Conservation (phyloP, 2,329 filamentous ascomycete genomes). For the Diaporthe ilicicola region DNA sequence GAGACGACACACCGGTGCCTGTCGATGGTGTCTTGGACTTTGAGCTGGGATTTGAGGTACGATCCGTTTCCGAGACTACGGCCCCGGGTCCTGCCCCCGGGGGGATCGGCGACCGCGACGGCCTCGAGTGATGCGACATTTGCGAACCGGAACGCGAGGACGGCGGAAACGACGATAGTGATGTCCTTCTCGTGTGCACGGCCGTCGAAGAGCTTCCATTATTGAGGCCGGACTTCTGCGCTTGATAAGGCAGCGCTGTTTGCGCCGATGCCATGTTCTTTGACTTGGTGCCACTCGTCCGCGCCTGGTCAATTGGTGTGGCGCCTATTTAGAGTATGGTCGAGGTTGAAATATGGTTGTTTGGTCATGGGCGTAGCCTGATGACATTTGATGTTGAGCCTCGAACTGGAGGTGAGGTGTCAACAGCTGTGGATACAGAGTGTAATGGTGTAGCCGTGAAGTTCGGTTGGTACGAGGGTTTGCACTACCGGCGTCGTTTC, state of each 20-base stretch:
- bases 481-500: not conserved
- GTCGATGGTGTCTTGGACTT: slow-evolving; percentile 68
- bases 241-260: slow-evolving; percentile 52
- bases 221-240: slow-evolving; percentile 49
- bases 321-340: not conserved
- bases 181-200: slow-evolving; percentile 57
- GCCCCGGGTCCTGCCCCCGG: slow-evolving; percentile 38
- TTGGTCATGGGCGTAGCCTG: slow-evolving; percentile 5
- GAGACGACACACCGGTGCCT: slow-evolving; percentile 61
- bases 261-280: slow-evolving; percentile 49
- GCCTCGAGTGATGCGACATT: slow-evolving; percentile 63
- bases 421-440: not conserved
- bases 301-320: not conserved
- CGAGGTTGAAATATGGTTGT: not conserved
- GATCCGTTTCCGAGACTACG: slow-evolving; percentile 58
- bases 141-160: slow-evolving; percentile 65
- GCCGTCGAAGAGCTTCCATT: slow-evolving; percentile 37
- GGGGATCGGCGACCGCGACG: slow-evolving; percentile 64
- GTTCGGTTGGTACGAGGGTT: not conserved
- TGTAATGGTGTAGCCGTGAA: not conserved
- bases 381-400: not conserved
- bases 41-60: slow-evolving; percentile 66
- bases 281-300: not conserved
- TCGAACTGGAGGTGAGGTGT: not conserved
- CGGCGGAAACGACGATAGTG: slow-evolving; percentile 71